Percentiles rank a stretch among this genome's conserved stretches.
phyloP scores from a whole-genome alignment of 2,329 filamentous ascomycete species.

The Diaporthe amygdali region DNA sequence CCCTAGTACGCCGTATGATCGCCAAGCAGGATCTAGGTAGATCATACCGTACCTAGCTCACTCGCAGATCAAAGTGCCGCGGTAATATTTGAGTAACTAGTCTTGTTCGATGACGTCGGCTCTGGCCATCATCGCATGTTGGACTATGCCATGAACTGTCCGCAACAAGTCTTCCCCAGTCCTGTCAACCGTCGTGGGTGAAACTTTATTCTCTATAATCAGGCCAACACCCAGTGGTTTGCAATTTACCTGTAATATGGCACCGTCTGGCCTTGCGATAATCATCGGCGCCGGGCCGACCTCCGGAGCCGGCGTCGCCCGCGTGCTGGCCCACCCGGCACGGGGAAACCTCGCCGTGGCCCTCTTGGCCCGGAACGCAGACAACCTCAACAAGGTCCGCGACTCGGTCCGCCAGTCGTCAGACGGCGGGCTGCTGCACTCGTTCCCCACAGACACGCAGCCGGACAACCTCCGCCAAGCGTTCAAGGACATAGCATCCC shows the following conservation, averaged over 20 bases:
- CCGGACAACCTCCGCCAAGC: conserved; percentile 50
- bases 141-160: background rate
- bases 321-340: conserved; percentile 53
- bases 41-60: background rate
- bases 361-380: conserved; percentile 54
- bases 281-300: conserved; percentile 55
- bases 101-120: conserved; percentile 2
- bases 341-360: conserved; percentile 62
- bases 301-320: conserved; percentile 61
- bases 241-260: conserved; percentile 37
- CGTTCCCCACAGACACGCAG: conserved; percentile 56
- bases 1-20: background rate
- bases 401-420: conserved; percentile 45
- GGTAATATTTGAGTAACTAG: background rate
- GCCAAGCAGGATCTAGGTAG: background rate
- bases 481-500: conserved; percentile 53
- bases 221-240: background rate
- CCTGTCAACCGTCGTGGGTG: background rate
- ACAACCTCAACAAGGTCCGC: conserved; percentile 47
- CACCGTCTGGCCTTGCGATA: conserved; percentile 54
- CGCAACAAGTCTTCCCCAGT: background rate
- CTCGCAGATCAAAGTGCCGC: background rate
- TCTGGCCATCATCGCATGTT: background rate
- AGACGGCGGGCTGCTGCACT: conserved; percentile 51
- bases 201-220: background rate